Base-by-base conservation (phyloP, 1,284 basidiomycete genomes). In the Phaffia rhodozyma region DNA sequence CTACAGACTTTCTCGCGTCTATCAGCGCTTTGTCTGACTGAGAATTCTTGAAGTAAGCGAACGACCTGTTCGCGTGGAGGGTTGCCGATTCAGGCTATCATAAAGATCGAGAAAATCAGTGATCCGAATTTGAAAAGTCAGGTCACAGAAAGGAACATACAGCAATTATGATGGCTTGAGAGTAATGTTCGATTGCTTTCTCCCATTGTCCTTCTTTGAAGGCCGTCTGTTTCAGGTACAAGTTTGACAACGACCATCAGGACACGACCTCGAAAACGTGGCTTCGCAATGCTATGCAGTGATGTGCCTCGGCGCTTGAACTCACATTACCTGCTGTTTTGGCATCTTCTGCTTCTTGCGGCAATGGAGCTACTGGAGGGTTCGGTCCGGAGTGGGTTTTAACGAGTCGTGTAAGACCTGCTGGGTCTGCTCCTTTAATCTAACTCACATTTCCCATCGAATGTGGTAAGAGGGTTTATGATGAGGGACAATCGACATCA, bases 341-440 rank as follows among this genome's bases (percentile, higher is more conserved):
- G 16, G 61, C 58, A 2, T 55, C 50, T 27, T 71, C 68, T 0
- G 68, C 70, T 51, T 66, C 60, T 0, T 51, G 43, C 1, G 65
- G 61, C 3, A 71, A 54, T 0, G 69, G 69, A 20, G 66, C 61
- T 18, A 71, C 53, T 2, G 70, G 70, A 7, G 69, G 68, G 56
- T 68, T 69, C 7, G 70, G 70, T 1, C 68, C 68, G 1, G 67
- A 68, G 55, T 71, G 67, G 6, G 61, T 54, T 29, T 50, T 52
- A 11, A 69, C 68, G 13, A 70, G 51, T 3, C 63, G 50, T 1
- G 60, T 67, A 47, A 71, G 60, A 18, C 63, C 69, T 2, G 49
- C 50, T 0, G 70, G 70, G 27, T 71, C 70, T 29, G 70, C 70
- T 27, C 66, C 66, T 38, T 62, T 56, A n/a, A 67, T 54, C 66